Evolutionary conservation across 768 basidiomycete species (phyloP), one percentile per base, ranked within the genome.

Genomic region (Tulasnella sp.): DNA sequence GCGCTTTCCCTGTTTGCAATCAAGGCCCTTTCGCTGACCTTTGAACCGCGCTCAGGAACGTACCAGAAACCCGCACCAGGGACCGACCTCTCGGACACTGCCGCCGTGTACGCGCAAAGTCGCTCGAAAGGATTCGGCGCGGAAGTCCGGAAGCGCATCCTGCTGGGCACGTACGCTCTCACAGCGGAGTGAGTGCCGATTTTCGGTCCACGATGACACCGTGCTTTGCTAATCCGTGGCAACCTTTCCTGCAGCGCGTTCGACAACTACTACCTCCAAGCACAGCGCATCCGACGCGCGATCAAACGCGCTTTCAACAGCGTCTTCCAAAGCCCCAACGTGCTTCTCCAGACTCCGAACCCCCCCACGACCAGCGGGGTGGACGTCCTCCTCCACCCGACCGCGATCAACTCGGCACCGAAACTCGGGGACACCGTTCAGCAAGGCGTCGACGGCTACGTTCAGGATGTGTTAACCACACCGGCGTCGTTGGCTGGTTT

Each of bases 211-310:
- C n/a, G n/a, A n/a, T n/a, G n/a, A n/a, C n/a, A n/a, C n/a, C n/a
- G n/a, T n/a, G n/a, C n/a, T n/a, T n/a, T n/a, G n/a, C n/a, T n/a
- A n/a, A n/a, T n/a, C n/a, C n/a, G n/a, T n/a, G n/a, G n/a, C n/a
- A n/a, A n/a, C 71, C n/a, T 62, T 39, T 44, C n/a, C n/a, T n/a
- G 7, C 76, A 98, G 94, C 72, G 94, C 94, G n/a, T 98, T 95
- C 77, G 91, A 98, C 80, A 98, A 96, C 77, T 98, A 96, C 79
- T 99, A 94, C 79, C 84, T 98, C 5, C 94, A 96, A 81, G 95
- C 96, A 0, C 90, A 94, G 74, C 85, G 88, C 37, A 86, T 98
- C 11, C 88, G 96, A 1, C 84, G 85, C 66, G 81, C 85, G 8
- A 82, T 99, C 67, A 85, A 86, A 72, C 77, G 83, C 5, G 95